Evolutionary conservation across 1,139 yeast species (phyloP).

Genomic region (Pichia sp.): DNA sequence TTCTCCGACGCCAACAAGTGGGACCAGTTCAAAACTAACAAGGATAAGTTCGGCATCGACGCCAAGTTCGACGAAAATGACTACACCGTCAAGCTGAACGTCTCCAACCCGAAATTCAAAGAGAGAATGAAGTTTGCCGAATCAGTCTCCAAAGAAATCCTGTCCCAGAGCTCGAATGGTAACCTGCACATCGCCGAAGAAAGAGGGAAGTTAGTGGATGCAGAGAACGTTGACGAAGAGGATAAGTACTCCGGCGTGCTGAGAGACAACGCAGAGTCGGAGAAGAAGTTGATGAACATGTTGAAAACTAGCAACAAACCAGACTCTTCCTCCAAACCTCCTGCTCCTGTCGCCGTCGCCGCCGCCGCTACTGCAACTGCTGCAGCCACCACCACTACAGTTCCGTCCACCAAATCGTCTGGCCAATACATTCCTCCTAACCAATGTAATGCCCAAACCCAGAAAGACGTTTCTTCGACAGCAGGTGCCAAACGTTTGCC

Average conservation of each 20-base stretch:
- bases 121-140: slow-evolving; percentile 69
- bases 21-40: slow-evolving; percentile 94
- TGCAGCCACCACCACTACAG: background rate
- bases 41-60: slow-evolving; percentile 81
- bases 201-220: slow-evolving; percentile 73
- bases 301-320: slow-evolving; percentile 18
- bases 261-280: slow-evolving; percentile 41
- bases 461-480: background rate
- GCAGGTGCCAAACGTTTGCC: background rate
- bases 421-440: background rate
- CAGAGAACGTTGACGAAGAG: slow-evolving; percentile 89
- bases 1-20: slow-evolving; percentile 37
- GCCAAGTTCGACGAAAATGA: slow-evolving; percentile 84
- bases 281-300: slow-evolving; percentile 28
- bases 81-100: slow-evolving; percentile 83
- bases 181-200: slow-evolving; percentile 88
- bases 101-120: slow-evolving; percentile 66
- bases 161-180: slow-evolving; percentile 54
- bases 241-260: slow-evolving; percentile 92
- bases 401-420: background rate
- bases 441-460: background rate
- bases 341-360: background rate
- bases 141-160: slow-evolving; percentile 77
- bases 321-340: background rate
- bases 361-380: background rate